phyloP scores from a whole-genome alignment of 2,329 filamentous ascomycete genomes.

The Beauveria pseudobassiana region DNA sequence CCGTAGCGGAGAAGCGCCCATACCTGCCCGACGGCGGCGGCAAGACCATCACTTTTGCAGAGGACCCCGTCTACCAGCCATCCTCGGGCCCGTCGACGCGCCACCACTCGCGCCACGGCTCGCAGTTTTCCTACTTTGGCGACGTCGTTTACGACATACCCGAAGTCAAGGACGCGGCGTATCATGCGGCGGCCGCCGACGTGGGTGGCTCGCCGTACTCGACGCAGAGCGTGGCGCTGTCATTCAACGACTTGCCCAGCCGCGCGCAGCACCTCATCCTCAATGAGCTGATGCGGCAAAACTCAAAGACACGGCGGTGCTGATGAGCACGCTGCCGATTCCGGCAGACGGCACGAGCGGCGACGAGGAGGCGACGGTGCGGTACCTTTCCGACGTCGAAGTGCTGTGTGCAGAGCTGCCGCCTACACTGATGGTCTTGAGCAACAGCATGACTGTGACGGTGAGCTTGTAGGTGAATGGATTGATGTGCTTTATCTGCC shows the following conservation, averaged over 20 bases:
- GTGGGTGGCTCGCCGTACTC: conserved; percentile 40
- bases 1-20: conserved; percentile 53
- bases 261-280: conserved; percentile 79
- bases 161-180: conserved; percentile 35
- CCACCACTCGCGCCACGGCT: conserved; percentile 30
- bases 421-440: conserved; percentile 71
- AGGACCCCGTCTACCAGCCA: conserved; percentile 22
- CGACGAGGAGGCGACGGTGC: conserved; percentile 61
- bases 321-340: conserved; percentile 78
- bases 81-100: conserved; percentile 16
- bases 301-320: conserved; percentile 66
- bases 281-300: conserved; percentile 69
- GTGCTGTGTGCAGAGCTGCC: conserved; percentile 70
- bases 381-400: conserved; percentile 71
- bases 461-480: conserved; percentile 51
- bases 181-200: conserved; percentile 23
- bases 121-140: conserved; percentile 24
- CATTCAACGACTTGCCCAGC: conserved; percentile 80
- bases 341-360: conserved; percentile 68
- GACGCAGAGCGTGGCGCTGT: conserved; percentile 59
- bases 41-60: conserved; percentile 57
- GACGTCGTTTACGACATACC: conserved; percentile 36
- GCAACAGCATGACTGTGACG: conserved; percentile 85
- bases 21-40: conserved; percentile 34
- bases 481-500: too few species aligned